phyloP scores from a whole-genome alignment of 192 early-diverging fungal species.

The Tieghemiomyces parasiticus region DNA sequence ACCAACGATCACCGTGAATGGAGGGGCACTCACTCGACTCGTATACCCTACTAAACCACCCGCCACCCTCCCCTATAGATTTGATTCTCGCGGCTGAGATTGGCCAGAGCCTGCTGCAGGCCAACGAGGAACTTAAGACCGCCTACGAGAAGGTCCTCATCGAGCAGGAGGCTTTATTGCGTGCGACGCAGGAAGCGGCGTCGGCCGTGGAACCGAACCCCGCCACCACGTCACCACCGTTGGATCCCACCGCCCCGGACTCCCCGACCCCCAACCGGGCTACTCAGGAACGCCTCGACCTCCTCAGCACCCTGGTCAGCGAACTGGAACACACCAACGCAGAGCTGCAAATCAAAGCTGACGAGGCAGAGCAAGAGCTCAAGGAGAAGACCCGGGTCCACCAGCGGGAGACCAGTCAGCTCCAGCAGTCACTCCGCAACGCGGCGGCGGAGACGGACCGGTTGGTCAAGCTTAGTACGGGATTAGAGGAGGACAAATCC shows the following conservation, averaged over 20 bases:
- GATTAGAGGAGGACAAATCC: conserved; percentile 11
- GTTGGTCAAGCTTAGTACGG: neutral
- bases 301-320: neutral
- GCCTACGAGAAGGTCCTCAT: conserved; percentile 10
- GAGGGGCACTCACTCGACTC: neutral
- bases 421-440: conserved; percentile 3
- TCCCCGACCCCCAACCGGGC: conserved; percentile 7
- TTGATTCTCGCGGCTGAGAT: conserved; percentile 18
- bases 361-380: conserved; percentile 7
- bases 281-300: neutral
- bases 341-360: conserved; percentile 10
- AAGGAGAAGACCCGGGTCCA: neutral
- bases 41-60: neutral
- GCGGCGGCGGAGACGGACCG: neutral
- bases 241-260: conserved; percentile 1
- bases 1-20: neutral
- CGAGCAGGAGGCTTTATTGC: neutral
- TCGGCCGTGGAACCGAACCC: neutral
- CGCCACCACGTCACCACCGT: neutral
- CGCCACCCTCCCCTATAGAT: conserved; percentile 9
- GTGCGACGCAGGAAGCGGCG: neutral
- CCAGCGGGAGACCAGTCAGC: neutral
- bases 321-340: conserved; percentile 8
- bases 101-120: conserved; percentile 16
- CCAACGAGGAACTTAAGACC: conserved; percentile 13